Conservation (phyloP, 108 stramenopile species). For the Nitzschia palea region DNA sequence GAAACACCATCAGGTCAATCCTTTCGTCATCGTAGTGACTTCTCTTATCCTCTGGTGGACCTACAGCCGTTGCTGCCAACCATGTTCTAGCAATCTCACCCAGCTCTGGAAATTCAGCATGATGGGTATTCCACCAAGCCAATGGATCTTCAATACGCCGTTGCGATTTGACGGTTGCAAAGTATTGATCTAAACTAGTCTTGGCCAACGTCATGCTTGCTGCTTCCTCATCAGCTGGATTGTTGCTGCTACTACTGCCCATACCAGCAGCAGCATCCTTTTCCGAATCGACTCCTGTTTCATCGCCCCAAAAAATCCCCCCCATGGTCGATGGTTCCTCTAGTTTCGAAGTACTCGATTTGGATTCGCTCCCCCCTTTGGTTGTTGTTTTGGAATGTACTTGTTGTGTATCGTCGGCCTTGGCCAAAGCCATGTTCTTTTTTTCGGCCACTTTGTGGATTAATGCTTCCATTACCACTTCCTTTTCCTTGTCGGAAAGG, state of each 20-base stretch:
- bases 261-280: no score
- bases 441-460: slow-evolving; percentile 1
- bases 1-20: slow-evolving; percentile 12
- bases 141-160: slow-evolving; percentile 32
- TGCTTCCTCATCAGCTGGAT: not conserved
- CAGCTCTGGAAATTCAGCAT: slow-evolving; percentile 27
- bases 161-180: slow-evolving; percentile 17
- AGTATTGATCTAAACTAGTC: slow-evolving; percentile 25
- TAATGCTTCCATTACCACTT: not conserved
- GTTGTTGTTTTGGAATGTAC: no score
- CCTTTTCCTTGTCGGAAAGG: slow-evolving; percentile 29
- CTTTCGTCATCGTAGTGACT: not conserved
- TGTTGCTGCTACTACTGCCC: no score
- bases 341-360: not conserved
- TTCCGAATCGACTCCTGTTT: not conserved
- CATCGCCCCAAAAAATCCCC: slow-evolving; percentile 37
- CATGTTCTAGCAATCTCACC: slow-evolving; percentile 18
- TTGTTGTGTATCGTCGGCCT: not conserved
- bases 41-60: not conserved
- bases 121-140: slow-evolving; percentile 31
- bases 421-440: not conserved
- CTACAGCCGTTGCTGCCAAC: slow-evolving; percentile 16
- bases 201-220: not conserved
- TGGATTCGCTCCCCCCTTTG: not conserved
- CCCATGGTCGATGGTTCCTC: slow-evolving; percentile 29